Percentiles rank a stretch among this genome's conserved stretches.
These are phyloP conservation scores for Coemansia sp. DNA, from an alignment of 192 early-diverging fungal genomes.

Conservation along the genomic window DNA sequence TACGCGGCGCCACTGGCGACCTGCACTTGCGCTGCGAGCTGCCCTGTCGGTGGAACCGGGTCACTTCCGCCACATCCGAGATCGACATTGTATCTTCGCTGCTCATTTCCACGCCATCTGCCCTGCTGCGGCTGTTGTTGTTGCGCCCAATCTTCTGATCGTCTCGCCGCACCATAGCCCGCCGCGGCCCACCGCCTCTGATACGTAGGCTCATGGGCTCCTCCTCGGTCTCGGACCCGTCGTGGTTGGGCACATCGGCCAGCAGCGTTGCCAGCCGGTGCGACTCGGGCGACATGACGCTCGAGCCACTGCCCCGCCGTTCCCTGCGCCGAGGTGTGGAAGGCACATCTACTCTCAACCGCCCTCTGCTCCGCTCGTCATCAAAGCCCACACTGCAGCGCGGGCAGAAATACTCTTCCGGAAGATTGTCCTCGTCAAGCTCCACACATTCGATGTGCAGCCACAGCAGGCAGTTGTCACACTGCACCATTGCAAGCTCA, in stretches of 20 bases:
- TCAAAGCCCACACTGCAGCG: constrained; percentile 25
- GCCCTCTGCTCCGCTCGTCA: constrained; percentile 1
- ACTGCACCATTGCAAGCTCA: constrained; percentile 68
- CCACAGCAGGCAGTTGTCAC: constrained; percentile 69
- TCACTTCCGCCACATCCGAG: constrained; percentile 42
- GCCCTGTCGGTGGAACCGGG: constrained; percentile 52
- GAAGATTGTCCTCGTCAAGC: constrained; percentile 58
- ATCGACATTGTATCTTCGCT: constrained; percentile 54
- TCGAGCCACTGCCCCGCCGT: constrained; percentile 5
- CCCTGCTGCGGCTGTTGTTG: constrained; percentile 1
- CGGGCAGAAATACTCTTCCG: constrained; percentile 66
- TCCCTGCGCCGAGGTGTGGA: constrained; percentile 25
- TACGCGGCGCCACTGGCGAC: constrained; percentile 30
- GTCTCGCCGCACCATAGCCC: neutral
- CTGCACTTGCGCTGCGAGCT: constrained; percentile 20
- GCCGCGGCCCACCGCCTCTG: constrained; percentile 1
- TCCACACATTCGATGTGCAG: constrained; percentile 70
- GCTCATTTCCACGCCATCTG: constrained; percentile 4
- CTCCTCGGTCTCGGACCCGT: constrained; percentile 46
- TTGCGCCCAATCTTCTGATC: constrained; percentile 1
- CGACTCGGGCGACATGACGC: constrained; percentile 46
- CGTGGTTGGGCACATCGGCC: constrained; percentile 30
- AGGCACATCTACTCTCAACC: neutral
- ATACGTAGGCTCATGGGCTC: constrained; percentile 34
- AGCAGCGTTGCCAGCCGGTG: constrained; percentile 45